A percentile compares a stretch with the other conserved stretches of the same genome.
These are phyloP conservation scores for Musa beccarii DNA, from an alignment of 176 grass and related monocot genomes.

Conservation along the genomic window DNA sequence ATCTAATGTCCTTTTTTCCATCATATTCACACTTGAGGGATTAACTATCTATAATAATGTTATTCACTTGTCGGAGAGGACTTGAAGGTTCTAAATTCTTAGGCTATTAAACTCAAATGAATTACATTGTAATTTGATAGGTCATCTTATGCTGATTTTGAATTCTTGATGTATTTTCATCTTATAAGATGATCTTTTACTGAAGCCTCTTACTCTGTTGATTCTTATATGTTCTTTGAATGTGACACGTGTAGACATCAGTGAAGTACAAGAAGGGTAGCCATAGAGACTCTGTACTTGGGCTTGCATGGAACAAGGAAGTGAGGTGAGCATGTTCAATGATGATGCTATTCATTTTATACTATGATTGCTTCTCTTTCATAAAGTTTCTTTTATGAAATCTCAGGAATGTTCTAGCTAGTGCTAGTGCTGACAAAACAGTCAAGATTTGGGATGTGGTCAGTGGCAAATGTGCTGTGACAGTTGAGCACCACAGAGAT, in stretches of 20 bases:
- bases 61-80: not conserved
- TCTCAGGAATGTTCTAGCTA: slow-evolving; percentile 80
- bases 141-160: not conserved
- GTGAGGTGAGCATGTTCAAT: slow-evolving; percentile 52
- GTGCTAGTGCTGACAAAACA: slow-evolving; percentile 84
- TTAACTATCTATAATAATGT: not conserved
- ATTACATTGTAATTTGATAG: not conserved
- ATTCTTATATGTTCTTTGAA: not conserved
- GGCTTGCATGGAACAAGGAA: slow-evolving; percentile 89
- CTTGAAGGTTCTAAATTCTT: not conserved
- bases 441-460: slow-evolving; percentile 84
- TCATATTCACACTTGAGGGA: not conserved
- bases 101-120: not conserved
- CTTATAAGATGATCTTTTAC: not conserved
- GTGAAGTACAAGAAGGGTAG: slow-evolving; percentile 61
- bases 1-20: not conserved
- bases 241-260: slow-evolving; percentile 18
- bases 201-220: not conserved
- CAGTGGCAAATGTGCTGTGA: slow-evolving; percentile 63
- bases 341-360: not conserved
- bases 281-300: slow-evolving; percentile 81
- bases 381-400: slow-evolving; percentile 1
- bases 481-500: slow-evolving; percentile 71
- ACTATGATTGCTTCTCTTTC: not conserved
- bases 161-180: not conserved